Conservation (phyloP, 1,284 basidiomycete species). For the Ustilago nuda region DNA sequence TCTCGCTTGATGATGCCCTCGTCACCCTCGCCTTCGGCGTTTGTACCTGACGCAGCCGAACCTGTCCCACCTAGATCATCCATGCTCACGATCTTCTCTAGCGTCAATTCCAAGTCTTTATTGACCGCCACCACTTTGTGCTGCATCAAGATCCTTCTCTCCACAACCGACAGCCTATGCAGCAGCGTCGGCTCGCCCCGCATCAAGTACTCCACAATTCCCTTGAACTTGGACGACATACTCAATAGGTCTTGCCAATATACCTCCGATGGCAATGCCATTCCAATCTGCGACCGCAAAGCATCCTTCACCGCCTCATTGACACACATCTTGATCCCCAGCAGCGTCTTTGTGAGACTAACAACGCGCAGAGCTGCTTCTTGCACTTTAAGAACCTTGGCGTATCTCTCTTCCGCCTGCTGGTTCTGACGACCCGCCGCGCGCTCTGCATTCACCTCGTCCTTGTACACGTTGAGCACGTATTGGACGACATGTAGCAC, state of each 20-base stretch:
- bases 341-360: conserved; percentile 17
- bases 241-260: conserved; percentile 22
- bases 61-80: conserved; percentile 4
- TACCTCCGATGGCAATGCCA: neutral
- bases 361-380: conserved; percentile 8
- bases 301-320: conserved; percentile 11
- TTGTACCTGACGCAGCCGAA: neutral
- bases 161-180: neutral
- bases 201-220: conserved; percentile 6
- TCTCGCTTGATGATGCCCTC: conserved; percentile 17
- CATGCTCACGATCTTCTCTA: conserved; percentile 26
- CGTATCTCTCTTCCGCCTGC: conserved; percentile 9
- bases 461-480: conserved; percentile 13
- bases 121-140: conserved; percentile 18
- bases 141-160: conserved; percentile 12
- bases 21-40: conserved; percentile 5
- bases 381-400: conserved; percentile 18
- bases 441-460: conserved; percentile 15
- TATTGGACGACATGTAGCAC: conserved; percentile 27
- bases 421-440: neutral
- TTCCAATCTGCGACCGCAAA: neutral
- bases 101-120: conserved; percentile 17
- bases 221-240: conserved; percentile 3
- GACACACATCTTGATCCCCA: conserved; percentile 20
- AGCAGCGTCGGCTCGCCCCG: neutral